Evolutionary conservation across 108 stramenopile genomes (phyloP).

Genomic region (Cyclotella kingstonii): DNA sequence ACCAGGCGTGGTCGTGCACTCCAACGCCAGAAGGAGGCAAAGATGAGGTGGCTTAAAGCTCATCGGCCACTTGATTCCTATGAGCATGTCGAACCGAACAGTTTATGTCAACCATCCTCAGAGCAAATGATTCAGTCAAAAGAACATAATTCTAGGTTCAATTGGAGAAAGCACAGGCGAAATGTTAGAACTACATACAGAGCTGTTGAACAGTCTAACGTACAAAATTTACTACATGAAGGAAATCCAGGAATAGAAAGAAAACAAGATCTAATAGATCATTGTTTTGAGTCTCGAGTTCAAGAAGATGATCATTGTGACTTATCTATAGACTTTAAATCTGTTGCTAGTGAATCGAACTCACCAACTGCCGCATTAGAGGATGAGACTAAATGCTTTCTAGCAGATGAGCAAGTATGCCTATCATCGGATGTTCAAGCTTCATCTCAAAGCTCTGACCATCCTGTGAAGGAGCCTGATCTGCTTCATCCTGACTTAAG

Average conservation of each 20-base stretch:
- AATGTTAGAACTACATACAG: constrained; percentile 13
- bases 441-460: too few relatives aligned
- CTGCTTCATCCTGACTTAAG: too few relatives aligned
- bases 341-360: too few relatives aligned
- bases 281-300: too few relatives aligned
- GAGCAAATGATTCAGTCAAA: neutral
- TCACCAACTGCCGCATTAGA: too few relatives aligned
- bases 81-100: neutral
- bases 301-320: too few relatives aligned
- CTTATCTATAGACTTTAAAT: too few relatives aligned
- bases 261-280: too few relatives aligned
- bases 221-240: neutral
- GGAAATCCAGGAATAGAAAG: neutral
- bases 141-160: neutral
- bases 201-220: neutral
- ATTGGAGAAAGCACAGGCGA: constrained; percentile 16
- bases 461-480: too few relatives aligned
- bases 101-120: neutral
- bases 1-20: neutral
- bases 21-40: constrained; percentile 1
- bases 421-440: too few relatives aligned
- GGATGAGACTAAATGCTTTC: too few relatives aligned
- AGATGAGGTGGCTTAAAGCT: neutral
- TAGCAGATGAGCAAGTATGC: too few relatives aligned
- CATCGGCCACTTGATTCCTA: neutral